phyloP scores from a whole-genome alignment of 495 filamentous ascomycete species.

The Lasiosphaeria ovina region DNA sequence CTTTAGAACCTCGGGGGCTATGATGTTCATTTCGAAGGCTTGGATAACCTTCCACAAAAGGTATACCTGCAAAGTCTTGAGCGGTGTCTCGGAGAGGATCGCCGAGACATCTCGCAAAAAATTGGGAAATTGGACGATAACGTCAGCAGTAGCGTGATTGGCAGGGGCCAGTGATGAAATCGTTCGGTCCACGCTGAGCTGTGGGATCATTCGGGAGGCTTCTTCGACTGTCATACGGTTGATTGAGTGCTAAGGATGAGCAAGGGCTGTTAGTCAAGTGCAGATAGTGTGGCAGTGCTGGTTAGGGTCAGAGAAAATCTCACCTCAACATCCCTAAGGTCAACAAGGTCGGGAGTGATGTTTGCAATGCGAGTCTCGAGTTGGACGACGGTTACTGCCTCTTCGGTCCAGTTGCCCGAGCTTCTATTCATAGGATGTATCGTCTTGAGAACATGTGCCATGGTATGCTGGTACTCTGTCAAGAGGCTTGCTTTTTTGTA shows the following conservation, averaged over 20 bases:
- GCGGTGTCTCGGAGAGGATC: not conserved
- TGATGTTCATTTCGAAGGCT: slow-evolving; percentile 39
- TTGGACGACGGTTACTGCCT: not conserved
- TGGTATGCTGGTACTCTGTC: not conserved
- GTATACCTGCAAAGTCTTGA: not conserved
- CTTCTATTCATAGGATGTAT: not conserved
- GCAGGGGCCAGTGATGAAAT: not conserved
- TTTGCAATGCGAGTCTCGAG: not conserved
- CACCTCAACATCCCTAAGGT: not conserved
- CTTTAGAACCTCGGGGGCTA: not conserved
- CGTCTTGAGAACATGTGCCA: not conserved
- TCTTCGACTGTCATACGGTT: not conserved
- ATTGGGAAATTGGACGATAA: not conserved
- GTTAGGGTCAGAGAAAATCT: too few relatives aligned
- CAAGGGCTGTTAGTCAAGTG: too few relatives aligned
- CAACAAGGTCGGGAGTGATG: not conserved
- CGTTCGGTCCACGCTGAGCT: not conserved
- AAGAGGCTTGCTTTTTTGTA: not conserved
- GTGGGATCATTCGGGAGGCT: not conserved
- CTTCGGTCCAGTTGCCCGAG: not conserved
- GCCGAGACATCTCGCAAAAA: not conserved
- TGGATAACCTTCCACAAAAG: slow-evolving; percentile 10
- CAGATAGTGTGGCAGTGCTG: not conserved
- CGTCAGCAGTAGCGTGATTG: not conserved
- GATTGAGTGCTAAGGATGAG: not conserved